Evolutionary conservation across 176 grass and related monocot species (phyloP), one percentile per base, ranked within the genome.

Genomic region (Dactylis glomerata): DNA sequence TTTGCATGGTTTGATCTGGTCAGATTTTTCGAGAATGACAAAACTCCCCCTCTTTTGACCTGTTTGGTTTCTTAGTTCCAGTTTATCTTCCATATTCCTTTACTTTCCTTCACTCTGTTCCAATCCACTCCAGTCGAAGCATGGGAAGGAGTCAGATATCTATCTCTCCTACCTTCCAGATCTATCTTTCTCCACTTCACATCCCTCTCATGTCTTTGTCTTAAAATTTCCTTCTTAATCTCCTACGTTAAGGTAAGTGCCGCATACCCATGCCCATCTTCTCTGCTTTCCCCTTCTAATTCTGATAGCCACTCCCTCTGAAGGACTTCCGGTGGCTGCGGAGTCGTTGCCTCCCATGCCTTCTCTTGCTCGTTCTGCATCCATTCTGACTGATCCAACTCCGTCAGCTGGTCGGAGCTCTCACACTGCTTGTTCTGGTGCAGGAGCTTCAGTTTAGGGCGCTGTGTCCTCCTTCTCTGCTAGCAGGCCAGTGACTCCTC

Each of bases 1-100:
- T 63, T 63, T 63, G 61, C 61, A 32, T 64, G 27, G 61, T 64
- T 32, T 13, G 15, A 64, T 64, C 14, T 17, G 31, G 13, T 64
- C 27, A 32, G 28, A 32, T 16, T 32, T 32, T 14, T 32, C 6
- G 28, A 32, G 61, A 32, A 32, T 64, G 28, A 32, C 61, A 64
- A 28, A 64, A 64, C 15, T 17, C 61, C 61, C 59, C 61, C 61
- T 64, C 61, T 64, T 58, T 32, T 64, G 27, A 64, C 61, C 61
- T 64, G 61, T 64, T 64, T 64, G 61, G 6, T 64, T 64, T 64
- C 61, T 64, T 64, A 32, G 61, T 64, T 64, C 61, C 61, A 64
- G 14, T 64, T 64, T 64, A 64, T 64, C 61, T 64, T 64, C 61
- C 61, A 64, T 64, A 31, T 64, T 64, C 14, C 27, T 64, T 64